Conservation (phyloP, 495 filamentous ascomycete genomes). For the Neurospora sp. region DNA sequence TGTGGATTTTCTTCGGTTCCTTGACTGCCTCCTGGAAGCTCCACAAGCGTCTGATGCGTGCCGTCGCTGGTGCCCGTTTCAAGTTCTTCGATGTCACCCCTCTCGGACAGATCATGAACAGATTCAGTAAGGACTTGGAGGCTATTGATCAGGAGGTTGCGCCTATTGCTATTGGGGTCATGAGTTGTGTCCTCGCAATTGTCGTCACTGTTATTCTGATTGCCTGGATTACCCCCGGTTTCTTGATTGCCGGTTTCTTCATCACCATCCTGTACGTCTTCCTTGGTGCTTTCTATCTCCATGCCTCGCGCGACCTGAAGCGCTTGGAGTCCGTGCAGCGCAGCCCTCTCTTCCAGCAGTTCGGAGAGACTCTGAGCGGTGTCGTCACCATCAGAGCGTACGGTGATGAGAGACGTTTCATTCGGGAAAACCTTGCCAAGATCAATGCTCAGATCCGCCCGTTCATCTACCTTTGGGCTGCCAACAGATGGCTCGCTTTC, state of each 20-base stretch:
- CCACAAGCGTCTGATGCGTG: slow-evolving; percentile 66
- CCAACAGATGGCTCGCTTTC: slow-evolving; percentile 92
- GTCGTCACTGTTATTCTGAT: slow-evolving; percentile 89
- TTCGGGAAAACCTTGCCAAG: slow-evolving; percentile 79
- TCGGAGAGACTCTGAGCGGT: slow-evolving; percentile 90
- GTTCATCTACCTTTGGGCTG: slow-evolving; percentile 95
- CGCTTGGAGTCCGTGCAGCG: slow-evolving; percentile 88
- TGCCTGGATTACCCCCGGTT: slow-evolving; percentile 81
- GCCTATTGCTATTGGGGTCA: slow-evolving; percentile 64
- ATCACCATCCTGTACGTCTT: slow-evolving; percentile 75
- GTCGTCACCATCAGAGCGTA: slow-evolving; percentile 98
- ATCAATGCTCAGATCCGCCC: slow-evolving; percentile 90
- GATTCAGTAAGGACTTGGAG: slow-evolving; percentile 96
- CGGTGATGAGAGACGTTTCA: slow-evolving; percentile 85
- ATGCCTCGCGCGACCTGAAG: slow-evolving; percentile 88
- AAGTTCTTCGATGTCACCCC: slow-evolving; percentile 98
- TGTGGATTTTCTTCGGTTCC: slow-evolving; percentile 85
- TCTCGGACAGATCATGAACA: slow-evolving; percentile 93
- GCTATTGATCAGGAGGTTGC: slow-evolving; percentile 94
- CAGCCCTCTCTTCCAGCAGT: slow-evolving; percentile 95
- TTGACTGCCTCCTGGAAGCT: slow-evolving; percentile 79
- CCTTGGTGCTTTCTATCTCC: slow-evolving; percentile 80
- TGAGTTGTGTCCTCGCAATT: slow-evolving; percentile 50
- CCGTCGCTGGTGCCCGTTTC: slow-evolving; percentile 82
- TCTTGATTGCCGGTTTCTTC: slow-evolving; percentile 78